Base-by-base conservation (phyloP, 1,139 yeast genomes). In the Kazachstania sp. region DNA sequence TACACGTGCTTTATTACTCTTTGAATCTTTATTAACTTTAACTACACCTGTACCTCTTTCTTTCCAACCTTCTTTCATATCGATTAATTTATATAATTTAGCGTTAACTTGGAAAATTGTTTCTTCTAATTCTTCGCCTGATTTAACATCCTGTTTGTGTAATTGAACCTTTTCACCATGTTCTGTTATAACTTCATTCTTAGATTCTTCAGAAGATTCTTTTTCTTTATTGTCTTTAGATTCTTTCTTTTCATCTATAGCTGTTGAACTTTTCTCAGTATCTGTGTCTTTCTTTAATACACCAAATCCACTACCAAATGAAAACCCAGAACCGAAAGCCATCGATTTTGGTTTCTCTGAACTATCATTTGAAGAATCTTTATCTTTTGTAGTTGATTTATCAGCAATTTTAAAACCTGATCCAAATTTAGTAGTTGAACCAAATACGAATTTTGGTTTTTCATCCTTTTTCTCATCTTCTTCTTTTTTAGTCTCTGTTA, bases 41-140 rank as follows among this genome's bases (percentile, higher is more conserved):
- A 94, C 69, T 4, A 81, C 77, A 1, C 99, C 99, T 37, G 84
- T 74, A 16, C 98, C 99, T 58, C 95, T 78, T 66, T 94, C 98
- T 64, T 86, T 92, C 98, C 99, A 94, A 1, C 96, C 97, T 28
- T 74, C 78, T 12, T 74, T 65, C 1, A 84, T 74, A 38, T 78
- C 74, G 1, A 81, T 69, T 37, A 90, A 69, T 45, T 82, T 86
- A 62, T 88, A 94, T 18, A 92, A 70, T 62, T 90, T 87, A 13
- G 95, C 88, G 39, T 83, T 80, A 41, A 84, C 75, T 38, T 78
- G 78, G 63, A 78, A 86, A 9, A 82, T 66, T 0, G 86, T 78
- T 39, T 71, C 71, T 64, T 94, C 98, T 48, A 79, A 74, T 64
- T 92, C 98, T 65, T 94, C 98, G 2, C 98, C 98, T 0, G 97